These are phyloP conservation scores for Colletotrichum orbiculare DNA, from an alignment of 2,329 filamentous ascomycete genomes.

Conservation along the genomic window DNA sequence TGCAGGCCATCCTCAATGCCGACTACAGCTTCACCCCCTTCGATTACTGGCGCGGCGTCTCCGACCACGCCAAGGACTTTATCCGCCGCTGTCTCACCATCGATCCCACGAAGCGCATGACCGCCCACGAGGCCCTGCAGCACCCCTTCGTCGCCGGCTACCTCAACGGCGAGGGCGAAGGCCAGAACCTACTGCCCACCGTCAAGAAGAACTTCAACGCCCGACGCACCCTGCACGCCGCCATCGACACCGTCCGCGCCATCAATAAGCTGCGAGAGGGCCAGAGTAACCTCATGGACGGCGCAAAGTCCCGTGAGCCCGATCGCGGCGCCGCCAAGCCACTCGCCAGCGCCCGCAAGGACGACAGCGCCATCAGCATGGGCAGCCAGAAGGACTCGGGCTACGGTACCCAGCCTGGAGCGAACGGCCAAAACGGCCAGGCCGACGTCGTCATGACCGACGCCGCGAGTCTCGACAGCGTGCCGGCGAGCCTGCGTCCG, in stretches of 20 bases:
- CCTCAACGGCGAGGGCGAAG: constrained; percentile 57
- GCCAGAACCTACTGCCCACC: constrained; percentile 73
- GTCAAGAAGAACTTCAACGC: constrained; percentile 83
- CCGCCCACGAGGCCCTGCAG: constrained; percentile 81
- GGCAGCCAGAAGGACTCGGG: constrained; percentile 58
- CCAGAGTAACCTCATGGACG: constrained; percentile 71
- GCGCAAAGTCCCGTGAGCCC: constrained; percentile 64
- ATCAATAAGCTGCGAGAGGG: constrained; percentile 78
- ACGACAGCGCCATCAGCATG: constrained; percentile 58
- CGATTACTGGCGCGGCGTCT: constrained; percentile 97
- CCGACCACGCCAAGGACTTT: constrained; percentile 86
- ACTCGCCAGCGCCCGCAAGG: constrained; percentile 48
- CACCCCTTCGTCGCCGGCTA: constrained; percentile 73
- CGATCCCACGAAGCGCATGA: constrained; percentile 88
- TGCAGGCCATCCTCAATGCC: constrained; percentile 97
- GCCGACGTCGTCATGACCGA: constrained; percentile 63
- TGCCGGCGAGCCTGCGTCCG: constrained; percentile 65
- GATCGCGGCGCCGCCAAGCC: constrained; percentile 47
- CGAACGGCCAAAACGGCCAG: constrained; percentile 44
- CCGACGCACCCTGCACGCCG: constrained; percentile 74
- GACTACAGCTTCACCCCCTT: constrained; percentile 95
- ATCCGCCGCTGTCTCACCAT: constrained; percentile 92
- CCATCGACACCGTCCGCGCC: constrained; percentile 76
- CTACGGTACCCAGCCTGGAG: constrained; percentile 56
- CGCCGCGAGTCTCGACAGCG: constrained; percentile 44